Base-by-base conservation (phyloP, 495 filamentous ascomycete genomes). In the Talaromyces borbonicus region DNA sequence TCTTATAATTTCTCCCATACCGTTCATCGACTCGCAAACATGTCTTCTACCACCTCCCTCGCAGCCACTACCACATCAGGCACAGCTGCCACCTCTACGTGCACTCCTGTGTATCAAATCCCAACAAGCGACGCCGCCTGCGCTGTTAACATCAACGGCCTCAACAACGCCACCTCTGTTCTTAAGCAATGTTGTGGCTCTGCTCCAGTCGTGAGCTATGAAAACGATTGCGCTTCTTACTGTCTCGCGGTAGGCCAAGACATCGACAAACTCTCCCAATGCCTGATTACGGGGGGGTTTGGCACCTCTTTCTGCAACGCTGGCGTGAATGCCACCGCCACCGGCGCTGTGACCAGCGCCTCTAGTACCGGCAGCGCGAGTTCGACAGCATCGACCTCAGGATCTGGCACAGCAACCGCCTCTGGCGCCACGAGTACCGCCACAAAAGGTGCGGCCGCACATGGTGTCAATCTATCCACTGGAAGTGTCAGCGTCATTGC, bases 211-310 rank as follows among this genome's bases (percentile, higher is more conserved):
- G 42, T 58, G 11, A 60, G 62, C 14, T 73, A 71, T 61, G 56
- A 66, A 38, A 52, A 64, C 58, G 62, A 60, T 52, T 76, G 73
- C 59, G 65, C 61, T 19, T 52, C 70, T 38, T 76, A 74, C 64
- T 76, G 73, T 49, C 66, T 71, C 8, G 71, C 71, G 2, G 58
- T 62, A 32, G 67, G 55, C 9, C 71, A 76, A 44, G 59, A 47
- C 23, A 54, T 69, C 48, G 31, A 42, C 7, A 43, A 59, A 2
- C 57, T 76, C 26, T 50, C 46, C 9, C 18, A 50, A 15, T 76
- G 72, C 43, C 43, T 72, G 12, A 52, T 48, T 33, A 48, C 49
- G 22, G 54, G 66, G 36, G 63, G 65, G 31, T 60, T 55, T 16
- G 48, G 50, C 6, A 35, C 61, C 8, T 44, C 70, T 46, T 74